These are phyloP conservation scores for Erodium maritimum DNA, from an alignment of 345 rosid species.

Conservation along the genomic window DNA sequence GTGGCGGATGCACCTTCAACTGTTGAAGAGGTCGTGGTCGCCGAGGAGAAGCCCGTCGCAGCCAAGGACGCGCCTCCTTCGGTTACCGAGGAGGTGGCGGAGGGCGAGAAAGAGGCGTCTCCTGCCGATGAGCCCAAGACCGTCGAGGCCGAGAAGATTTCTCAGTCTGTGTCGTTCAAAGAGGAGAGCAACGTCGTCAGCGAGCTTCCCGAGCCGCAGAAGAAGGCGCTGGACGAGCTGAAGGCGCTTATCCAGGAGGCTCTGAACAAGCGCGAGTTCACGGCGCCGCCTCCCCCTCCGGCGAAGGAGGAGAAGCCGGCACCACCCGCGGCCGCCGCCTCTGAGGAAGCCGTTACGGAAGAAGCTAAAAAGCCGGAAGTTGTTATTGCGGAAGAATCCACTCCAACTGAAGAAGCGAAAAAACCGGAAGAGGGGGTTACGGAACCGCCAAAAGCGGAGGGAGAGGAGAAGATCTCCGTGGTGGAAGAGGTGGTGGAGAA, in stretches of 20 bases:
- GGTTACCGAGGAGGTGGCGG: conserved; percentile 2
- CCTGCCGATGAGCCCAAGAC: conserved; percentile 4
- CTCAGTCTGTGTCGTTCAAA: conserved; percentile 9
- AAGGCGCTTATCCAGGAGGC: conserved; percentile 16
- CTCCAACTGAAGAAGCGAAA: neutral
- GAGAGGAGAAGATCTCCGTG: conserved; percentile 4
- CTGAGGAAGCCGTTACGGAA: no score
- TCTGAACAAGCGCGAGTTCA: conserved; percentile 15
- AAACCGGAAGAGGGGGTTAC: neutral
- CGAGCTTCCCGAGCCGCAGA: conserved; percentile 18
- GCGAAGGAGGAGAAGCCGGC: conserved; percentile 12
- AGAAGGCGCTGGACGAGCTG: conserved; percentile 20
- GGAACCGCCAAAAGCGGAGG: neutral
- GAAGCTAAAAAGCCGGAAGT: conserved; percentile 2
- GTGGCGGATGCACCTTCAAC: neutral
- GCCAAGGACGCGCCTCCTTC: conserved; percentile 6
- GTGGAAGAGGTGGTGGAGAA: conserved; percentile 29
- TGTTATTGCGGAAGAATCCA: neutral
- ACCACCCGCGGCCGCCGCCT: neutral
- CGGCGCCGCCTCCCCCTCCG: conserved; percentile 10
- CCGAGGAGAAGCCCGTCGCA: conserved; percentile 4
- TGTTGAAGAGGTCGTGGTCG: conserved; percentile 13
- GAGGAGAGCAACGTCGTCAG: conserved; percentile 17
- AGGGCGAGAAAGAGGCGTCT: conserved; percentile 9
- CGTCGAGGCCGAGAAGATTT: conserved; percentile 6